These are phyloP conservation scores for Oemleria cerasiformis DNA, from an alignment of 306 rosid species.

Conservation along the genomic window DNA sequence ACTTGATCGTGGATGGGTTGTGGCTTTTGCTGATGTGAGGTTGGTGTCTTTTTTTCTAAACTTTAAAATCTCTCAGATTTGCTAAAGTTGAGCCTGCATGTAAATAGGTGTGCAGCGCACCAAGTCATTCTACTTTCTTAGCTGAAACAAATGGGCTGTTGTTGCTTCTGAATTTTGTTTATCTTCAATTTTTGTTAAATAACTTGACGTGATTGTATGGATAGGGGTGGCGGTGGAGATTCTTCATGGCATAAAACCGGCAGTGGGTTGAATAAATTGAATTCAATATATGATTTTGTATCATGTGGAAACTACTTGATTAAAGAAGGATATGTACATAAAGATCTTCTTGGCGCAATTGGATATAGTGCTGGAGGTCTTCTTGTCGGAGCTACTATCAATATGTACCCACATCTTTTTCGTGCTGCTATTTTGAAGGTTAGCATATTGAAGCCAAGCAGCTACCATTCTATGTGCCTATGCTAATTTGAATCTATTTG, in stretches of 20 bases:
- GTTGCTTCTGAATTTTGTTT: neutral
- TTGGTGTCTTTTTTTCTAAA: conserved; percentile 26
- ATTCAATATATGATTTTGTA: conserved; percentile 70
- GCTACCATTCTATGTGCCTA: neutral
- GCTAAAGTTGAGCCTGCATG: neutral
- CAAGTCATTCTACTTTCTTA: neutral
- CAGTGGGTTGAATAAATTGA: conserved; percentile 56
- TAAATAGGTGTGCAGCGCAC: neutral
- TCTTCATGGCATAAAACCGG: conserved; percentile 83
- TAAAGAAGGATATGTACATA: conserved; percentile 58
- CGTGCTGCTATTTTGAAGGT: conserved; percentile 82
- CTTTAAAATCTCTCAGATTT: no score
- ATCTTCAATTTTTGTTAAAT: neutral
- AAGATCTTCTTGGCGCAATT: conserved; percentile 60
- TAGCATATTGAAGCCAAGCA: conserved; percentile 1
- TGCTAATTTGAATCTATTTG: neutral
- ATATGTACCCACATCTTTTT: conserved; percentile 74
- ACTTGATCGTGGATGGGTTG: conserved; percentile 88
- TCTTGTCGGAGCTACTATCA: conserved; percentile 73
- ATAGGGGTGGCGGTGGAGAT: conserved; percentile 77
- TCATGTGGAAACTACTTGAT: conserved; percentile 74
- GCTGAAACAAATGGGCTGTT: neutral
- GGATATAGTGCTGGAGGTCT: conserved; percentile 91
- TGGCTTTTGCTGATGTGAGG: conserved; percentile 96
- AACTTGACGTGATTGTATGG: conserved; percentile 20